Conservation (phyloP, 2,329 filamentous ascomycete species). For the Tolypocladium pustulatum region DNA sequence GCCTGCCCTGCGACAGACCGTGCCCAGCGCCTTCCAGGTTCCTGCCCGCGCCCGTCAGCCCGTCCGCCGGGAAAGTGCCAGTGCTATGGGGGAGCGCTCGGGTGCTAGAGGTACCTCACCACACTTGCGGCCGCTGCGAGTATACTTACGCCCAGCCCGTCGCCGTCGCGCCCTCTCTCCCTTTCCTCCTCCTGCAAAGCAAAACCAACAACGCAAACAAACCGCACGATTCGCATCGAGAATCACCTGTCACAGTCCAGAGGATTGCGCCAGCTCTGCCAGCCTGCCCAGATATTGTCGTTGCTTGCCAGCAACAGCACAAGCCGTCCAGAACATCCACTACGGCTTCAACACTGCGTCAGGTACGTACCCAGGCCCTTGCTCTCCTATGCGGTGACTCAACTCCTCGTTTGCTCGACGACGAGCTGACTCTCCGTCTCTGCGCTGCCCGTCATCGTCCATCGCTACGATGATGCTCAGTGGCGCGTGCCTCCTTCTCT, state of each 20-base stretch:
- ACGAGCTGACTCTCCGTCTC: background rate
- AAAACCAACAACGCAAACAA: constrained; percentile 39
- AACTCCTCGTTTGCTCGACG: constrained; percentile 4
- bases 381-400: constrained; percentile 8
- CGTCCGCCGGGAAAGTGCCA: background rate
- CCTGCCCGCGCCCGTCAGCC: background rate
- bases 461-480: background rate
- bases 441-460: background rate
- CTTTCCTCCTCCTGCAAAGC: constrained; percentile 29
- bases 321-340: constrained; percentile 12
- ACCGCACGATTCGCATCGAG: constrained; percentile 40
- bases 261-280: constrained; percentile 43
- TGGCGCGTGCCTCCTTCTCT: background rate
- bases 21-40: background rate
- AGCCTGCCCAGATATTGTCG: constrained; percentile 17
- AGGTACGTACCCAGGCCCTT: constrained; percentile 20
- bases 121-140: background rate
- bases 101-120: background rate
- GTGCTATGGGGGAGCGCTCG: background rate
- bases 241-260: constrained; percentile 50
- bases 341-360: constrained; percentile 15
- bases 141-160: background rate
- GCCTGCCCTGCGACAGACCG: background rate
- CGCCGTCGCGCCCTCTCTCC: constrained; percentile 15
- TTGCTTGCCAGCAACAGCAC: constrained; percentile 6